Conservation (phyloP, 257 asterid species). For the Nemophila menziesii region DNA sequence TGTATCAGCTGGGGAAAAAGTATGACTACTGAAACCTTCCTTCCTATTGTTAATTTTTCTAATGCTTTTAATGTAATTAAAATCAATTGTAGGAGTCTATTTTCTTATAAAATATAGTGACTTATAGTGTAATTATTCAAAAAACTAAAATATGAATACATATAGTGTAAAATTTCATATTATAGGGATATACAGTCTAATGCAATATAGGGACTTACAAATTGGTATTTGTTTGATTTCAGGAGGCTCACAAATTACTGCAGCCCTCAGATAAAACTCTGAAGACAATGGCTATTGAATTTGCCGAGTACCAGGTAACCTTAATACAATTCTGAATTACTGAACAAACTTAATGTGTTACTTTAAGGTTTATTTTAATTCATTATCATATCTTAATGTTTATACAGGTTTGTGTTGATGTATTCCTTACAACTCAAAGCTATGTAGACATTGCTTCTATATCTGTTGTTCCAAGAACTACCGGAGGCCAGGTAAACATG, state of each 20-base stretch:
- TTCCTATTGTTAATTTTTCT: no score
- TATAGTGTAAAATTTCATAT: not conserved
- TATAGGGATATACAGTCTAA: not conserved
- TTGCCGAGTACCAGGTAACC: conserved; percentile 91
- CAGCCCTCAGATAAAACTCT: conserved; percentile 86
- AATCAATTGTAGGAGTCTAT: no score
- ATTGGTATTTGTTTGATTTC: conserved; percentile 26
- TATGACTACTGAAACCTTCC: conserved; percentile 16
- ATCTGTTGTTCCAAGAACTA: conserved; percentile 79
- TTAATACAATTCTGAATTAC: not conserved
- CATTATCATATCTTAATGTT: conserved; percentile 13
- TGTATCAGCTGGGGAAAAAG: conserved; percentile 83
- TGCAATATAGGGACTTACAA: not conserved
- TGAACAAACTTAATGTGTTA: not conserved
- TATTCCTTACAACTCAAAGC: conserved; percentile 82
- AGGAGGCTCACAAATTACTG: conserved; percentile 93
- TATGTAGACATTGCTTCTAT: conserved; percentile 93
- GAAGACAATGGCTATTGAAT: conserved; percentile 90
- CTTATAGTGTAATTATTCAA: no score
- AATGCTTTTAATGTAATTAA: no score
- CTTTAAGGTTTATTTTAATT: not conserved
- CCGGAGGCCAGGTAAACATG: conserved; percentile 88
- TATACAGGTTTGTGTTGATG: conserved; percentile 95
- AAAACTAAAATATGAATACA: no score
- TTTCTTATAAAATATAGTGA: no score